phyloP scores from a whole-genome alignment of 2,329 filamentous ascomycete genomes.

The Alternaria postmessia region DNA sequence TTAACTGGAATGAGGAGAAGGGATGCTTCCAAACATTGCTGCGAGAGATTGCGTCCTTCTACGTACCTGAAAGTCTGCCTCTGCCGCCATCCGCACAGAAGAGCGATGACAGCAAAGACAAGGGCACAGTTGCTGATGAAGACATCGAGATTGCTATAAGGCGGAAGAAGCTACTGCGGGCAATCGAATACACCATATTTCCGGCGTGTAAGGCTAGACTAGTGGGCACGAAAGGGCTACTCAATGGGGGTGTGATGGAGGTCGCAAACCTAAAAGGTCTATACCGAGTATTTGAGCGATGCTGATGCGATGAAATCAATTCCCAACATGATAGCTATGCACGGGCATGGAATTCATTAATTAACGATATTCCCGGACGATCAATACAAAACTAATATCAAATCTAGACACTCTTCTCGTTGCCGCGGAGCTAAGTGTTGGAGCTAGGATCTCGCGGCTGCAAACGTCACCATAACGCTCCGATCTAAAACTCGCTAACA shows the following conservation, averaged over 20 bases:
- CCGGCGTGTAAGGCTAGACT: constrained; percentile 85
- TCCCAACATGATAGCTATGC: neutral
- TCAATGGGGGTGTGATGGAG: constrained; percentile 77
- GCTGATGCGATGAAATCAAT: constrained; percentile 57
- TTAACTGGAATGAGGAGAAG: constrained; percentile 87
- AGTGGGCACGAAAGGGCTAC: constrained; percentile 79
- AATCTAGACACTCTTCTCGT: neutral
- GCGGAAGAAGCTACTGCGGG: constrained; percentile 73
- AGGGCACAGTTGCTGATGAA: constrained; percentile 33
- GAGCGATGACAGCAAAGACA: constrained; percentile 53
- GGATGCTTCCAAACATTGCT: constrained; percentile 85
- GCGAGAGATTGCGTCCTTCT: constrained; percentile 87
- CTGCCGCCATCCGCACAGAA: constrained; percentile 41
- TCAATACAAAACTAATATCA: neutral
- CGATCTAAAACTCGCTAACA: constrained; percentile 6
- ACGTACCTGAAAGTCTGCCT: constrained; percentile 86
- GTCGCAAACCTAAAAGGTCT: constrained; percentile 91
- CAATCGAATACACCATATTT: constrained; percentile 86
- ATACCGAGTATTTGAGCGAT: constrained; percentile 94
- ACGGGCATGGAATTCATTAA: neutral
- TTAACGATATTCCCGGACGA: neutral
- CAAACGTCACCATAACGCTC: constrained; percentile 14
- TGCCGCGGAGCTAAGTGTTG: constrained; percentile 1
- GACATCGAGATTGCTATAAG: constrained; percentile 59
- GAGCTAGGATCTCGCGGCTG: constrained; percentile 2